Evolutionary conservation across 805 yeast genomes (phyloP).

Genomic region (Debaryomyces castellii): DNA sequence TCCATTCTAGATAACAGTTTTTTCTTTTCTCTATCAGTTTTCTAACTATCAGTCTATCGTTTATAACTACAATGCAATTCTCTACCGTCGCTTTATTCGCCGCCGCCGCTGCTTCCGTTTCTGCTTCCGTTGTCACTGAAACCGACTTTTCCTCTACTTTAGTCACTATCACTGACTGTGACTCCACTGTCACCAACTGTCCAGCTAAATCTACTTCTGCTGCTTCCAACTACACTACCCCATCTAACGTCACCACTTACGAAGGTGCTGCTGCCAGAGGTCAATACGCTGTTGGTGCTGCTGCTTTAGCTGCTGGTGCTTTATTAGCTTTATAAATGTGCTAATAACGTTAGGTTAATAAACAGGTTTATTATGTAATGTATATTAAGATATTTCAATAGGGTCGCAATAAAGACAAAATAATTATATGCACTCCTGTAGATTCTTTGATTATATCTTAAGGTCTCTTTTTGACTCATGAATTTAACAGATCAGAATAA

Average conservation of each 20-base stretch:
- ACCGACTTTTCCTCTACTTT: conserved; percentile 33
- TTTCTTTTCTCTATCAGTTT: neutral
- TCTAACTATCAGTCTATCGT: conserved; percentile 38
- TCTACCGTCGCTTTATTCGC: conserved; percentile 36
- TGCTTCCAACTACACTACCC: conserved; percentile 17
- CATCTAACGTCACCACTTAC: conserved; percentile 35
- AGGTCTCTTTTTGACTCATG: conserved; percentile 7
- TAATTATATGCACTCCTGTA: neutral
- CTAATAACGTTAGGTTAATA: neutral
- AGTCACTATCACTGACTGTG: conserved; percentile 45
- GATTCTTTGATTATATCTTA: too few relatives aligned
- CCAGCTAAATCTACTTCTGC: conserved; percentile 29
- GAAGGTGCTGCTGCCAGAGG: conserved; percentile 35
- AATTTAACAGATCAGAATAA: conserved; percentile 45
- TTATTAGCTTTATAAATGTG: conserved; percentile 57
- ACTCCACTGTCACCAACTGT: conserved; percentile 40
- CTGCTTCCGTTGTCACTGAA: conserved; percentile 26
- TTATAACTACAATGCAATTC: conserved; percentile 40
- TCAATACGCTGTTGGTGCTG: conserved; percentile 44
- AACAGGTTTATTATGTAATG: conserved; percentile 6
- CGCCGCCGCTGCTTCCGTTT: conserved; percentile 31
- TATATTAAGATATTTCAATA: conserved; percentile 2
- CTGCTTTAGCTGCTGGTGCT: conserved; percentile 50
- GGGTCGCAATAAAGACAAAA: neutral
- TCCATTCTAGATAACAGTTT: neutral